Evolutionary conservation across 345 rosid genomes (phyloP), one percentile per base, ranked within the genome.

Genomic region (Rhodomyrtus tomentosa): DNA sequence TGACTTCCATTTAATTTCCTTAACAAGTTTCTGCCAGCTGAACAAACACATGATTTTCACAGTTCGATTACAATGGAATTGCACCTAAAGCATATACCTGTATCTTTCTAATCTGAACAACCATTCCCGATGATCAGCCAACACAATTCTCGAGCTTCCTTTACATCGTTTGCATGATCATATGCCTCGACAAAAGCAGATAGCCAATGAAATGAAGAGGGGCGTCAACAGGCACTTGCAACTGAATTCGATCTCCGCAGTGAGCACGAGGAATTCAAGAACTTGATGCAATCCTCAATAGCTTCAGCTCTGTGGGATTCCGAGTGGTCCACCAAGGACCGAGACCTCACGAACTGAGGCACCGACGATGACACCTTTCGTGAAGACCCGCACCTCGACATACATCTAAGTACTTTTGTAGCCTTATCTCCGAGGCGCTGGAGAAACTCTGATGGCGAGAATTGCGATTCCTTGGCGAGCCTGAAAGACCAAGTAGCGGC

Each of bases 231-330:
- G 87, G 87, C 85, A 7, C 93, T 50, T 50, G 95, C 90, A 86
- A 93, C 91, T 0, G 98, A 94, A 87, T 91, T 96, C 83, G 96
- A 93, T 87, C 97, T 90, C 18, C 89, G 91, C 89, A 95, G 68
- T 54, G 95, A 92, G 58, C 93, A 92, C n/a, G 95, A 94, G 86
- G 94, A 92, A 81, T 96, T 96, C 85, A 95, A 89, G 93, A 95
- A 96, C 91, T 93, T 92, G 82, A 96, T 96, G 88, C 99, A 96
- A 81, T 96, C 98, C 86, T 94, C 95, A 12, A 96, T 90, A 53
- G 96, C 98, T 89, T 96, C 98, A 58, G 95, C 98, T 88, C 94
- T 80, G 52, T 94, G 98, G 24, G 97, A 94, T 82, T 96, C 98
- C 72, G 88, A 85, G 29, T 95, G 88, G n/a, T 93, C 98, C 24